Evolutionary conservation across 2,329 filamentous ascomycete species (phyloP).

Genomic region (Calonectria multiphialidica): DNA sequence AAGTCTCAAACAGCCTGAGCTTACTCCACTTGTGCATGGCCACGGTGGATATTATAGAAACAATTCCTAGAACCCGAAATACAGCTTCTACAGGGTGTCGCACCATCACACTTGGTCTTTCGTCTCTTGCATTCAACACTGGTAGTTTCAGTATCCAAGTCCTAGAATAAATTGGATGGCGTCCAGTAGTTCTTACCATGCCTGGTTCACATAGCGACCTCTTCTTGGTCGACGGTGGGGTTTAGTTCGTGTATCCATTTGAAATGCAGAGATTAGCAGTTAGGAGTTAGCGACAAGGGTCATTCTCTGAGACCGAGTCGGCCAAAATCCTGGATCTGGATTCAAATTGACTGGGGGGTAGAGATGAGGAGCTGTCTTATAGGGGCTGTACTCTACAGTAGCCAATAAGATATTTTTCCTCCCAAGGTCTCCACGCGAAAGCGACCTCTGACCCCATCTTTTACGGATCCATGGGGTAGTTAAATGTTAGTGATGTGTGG

Average conservation of each 20-base stretch:
- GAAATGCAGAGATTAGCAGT: not conserved
- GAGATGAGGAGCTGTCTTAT: not conserved
- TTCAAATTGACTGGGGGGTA: not conserved
- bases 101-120: conserved; percentile 14
- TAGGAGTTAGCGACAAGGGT: not conserved
- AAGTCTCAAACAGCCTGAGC: not conserved
- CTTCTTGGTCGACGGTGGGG: not conserved
- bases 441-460: no score
- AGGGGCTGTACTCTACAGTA: no score
- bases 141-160: not conserved
- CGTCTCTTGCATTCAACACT: conserved; percentile 15
- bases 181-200: not conserved
- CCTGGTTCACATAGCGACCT: conserved; percentile 7
- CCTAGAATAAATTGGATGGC: no score
- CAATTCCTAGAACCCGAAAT: not conserved
- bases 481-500: no score
- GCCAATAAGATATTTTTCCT: no score
- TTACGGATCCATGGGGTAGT: no score
- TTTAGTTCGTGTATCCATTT: not conserved
- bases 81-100: not conserved
- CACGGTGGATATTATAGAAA: not conserved
- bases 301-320: no score
- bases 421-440: no score
- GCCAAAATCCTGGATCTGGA: not conserved
- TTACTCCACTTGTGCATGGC: not conserved